Conservation (phyloP, 805 yeast species). For the Saccharomycopsis malanga region DNA sequence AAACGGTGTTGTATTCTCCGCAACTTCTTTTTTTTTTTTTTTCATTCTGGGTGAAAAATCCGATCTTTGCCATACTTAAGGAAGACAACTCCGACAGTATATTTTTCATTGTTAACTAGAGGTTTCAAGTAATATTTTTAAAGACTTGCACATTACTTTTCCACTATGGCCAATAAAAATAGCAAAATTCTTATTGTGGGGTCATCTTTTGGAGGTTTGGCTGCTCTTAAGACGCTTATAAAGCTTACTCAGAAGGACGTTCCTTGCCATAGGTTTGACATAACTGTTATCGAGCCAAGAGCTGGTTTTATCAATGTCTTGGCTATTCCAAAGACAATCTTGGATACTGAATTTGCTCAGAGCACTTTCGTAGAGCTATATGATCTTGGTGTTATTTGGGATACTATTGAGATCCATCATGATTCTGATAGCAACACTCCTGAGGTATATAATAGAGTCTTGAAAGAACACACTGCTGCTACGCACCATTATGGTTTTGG, state of each 20-base stretch:
- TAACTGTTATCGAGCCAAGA: constrained; percentile 34
- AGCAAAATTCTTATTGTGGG: constrained; percentile 30
- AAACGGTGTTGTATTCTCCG: too few relatives aligned
- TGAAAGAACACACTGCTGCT: constrained; percentile 5
- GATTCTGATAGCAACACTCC: constrained; percentile 30
- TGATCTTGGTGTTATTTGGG: constrained; percentile 25
- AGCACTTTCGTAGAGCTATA: constrained; percentile 29
- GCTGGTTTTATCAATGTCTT: constrained; percentile 36
- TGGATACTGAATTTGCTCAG: constrained; percentile 33
- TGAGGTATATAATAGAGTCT: constrained; percentile 23
- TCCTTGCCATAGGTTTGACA: constrained; percentile 23
- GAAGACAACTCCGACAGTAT: too few relatives aligned
- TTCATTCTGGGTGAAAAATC: too few relatives aligned
- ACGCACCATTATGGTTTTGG: constrained; percentile 4
- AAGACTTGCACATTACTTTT: too few relatives aligned
- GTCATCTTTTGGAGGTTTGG: constrained; percentile 33
- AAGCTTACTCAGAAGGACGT: constrained; percentile 9
- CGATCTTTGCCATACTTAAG: too few relatives aligned
- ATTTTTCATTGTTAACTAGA: too few relatives aligned
- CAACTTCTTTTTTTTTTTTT: too few relatives aligned
- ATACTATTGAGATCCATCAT: constrained; percentile 9
- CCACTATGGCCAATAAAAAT: too few relatives aligned
- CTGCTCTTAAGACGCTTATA: constrained; percentile 25
- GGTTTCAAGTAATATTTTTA: too few relatives aligned
- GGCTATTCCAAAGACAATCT: constrained; percentile 34